Base-by-base conservation (phyloP, 106 monocot species). In the Dioscorea alata region DNA sequence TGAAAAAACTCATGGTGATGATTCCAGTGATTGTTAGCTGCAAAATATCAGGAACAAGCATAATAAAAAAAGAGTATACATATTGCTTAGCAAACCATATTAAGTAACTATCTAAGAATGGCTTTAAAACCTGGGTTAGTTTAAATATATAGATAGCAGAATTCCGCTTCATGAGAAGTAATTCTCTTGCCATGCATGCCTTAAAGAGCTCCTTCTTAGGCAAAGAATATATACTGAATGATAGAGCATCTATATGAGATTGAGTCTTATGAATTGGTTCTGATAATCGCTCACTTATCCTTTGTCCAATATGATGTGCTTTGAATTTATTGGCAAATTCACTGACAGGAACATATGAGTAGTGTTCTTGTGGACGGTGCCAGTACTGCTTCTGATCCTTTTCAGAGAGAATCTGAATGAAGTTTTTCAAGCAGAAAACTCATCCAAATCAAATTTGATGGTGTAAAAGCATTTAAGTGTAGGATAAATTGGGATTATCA, bases 301-400 rank as follows among this genome's bases (percentile, higher is more conserved):
- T 69, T 54, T 76, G 64, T 32, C 95, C 95, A 61, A 82, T 18
- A 28, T 84, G 28, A 65, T 33, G 68, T 52, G 66, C 60, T 61
- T 79, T 86, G 60, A 96, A 96, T 70, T 68, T 79, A 16, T 78
- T 50, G n/a, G 28, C 48, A 31, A 96, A 76, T 14, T 84, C 57
- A 60, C 82, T 73, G 13, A 82, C 78, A 15, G 79, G 60, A 50
- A 89, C 69, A 72, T 86, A 91, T 15, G 49, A 69, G 16, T 91
- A 86, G 1, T 16, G 52, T 61, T 79, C 33, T 15, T 76, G 23
- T 50, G 57, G 28, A 8, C 8, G 71, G 62, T 13, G 35, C 95
- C 95, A 96, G 17, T 91, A 96, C 57, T 91, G 95, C 65, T 73
- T 78, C 78, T 91, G 95, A 80, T 96, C 91, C 31, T 88, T 96